Evolutionary conservation across 2,329 filamentous ascomycete genomes (phyloP).

Genomic region (Fusarium camptoceras): DNA sequence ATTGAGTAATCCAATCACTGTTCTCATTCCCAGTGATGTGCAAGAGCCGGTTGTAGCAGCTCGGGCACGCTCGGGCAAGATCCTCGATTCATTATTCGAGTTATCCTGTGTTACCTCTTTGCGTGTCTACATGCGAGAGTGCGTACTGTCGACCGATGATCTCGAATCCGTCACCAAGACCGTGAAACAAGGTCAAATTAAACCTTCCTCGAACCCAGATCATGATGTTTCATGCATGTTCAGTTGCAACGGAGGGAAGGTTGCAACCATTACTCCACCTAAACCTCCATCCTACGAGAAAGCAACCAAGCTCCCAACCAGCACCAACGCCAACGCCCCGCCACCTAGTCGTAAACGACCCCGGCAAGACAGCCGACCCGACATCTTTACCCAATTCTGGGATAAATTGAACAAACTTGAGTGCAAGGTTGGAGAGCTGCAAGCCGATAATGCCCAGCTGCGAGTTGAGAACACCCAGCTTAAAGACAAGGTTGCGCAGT

Average conservation of each 20-base stretch:
- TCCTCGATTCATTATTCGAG: conserved; percentile 5
- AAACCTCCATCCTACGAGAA: conserved; percentile 8
- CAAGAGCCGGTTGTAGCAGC: conserved; percentile 10
- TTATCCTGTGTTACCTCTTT: not conserved
- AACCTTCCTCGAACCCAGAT: not conserved
- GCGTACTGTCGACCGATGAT: not conserved
- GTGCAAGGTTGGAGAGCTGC: conserved; percentile 11
- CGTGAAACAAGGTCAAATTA: not conserved
- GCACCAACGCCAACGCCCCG: not conserved
- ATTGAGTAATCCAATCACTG: conserved; percentile 1
- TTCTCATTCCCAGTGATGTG: conserved; percentile 9
- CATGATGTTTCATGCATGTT: conserved; percentile 16
- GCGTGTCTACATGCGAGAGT: conserved; percentile 6
- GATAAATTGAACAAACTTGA: conserved; percentile 21
- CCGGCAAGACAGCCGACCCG: conserved; percentile 12
- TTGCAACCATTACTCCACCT: not conserved
- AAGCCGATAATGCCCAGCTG: conserved; percentile 6
- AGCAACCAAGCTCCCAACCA: not conserved
- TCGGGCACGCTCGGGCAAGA: conserved; percentile 10
- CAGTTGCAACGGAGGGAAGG: conserved; percentile 1
- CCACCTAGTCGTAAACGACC: conserved; percentile 5
- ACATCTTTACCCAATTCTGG: conserved; percentile 3
- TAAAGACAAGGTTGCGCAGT: not conserved
- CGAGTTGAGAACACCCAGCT: conserved; percentile 6
- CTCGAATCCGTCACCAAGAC: not conserved